Evolutionary conservation across 257 asterid genomes (phyloP), one percentile per base, ranked within the genome.

Genomic region (Nicotiana undulata): DNA sequence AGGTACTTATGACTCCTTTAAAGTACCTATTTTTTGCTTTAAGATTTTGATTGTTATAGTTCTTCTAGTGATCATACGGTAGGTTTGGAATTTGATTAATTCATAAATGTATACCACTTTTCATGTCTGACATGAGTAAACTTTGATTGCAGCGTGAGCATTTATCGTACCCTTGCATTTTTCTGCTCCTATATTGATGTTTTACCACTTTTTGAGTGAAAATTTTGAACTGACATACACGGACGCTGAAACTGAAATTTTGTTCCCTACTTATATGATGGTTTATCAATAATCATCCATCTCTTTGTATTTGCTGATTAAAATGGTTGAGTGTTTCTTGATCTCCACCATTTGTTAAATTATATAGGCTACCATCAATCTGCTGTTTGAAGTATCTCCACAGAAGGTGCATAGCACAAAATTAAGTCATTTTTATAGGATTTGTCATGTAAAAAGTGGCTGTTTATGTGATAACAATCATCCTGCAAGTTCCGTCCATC

Each of bases 1-100:
- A 93, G 97, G 98, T 89, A 72, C 12, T 74, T 26, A 11, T 53
- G 53, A 2, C 17, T 78, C 77, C 61, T 67, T 64, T 77, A 28
- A 46, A 66, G 10, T 61, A 8, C 65, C 56, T 76, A 16, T n/a
- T 26, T 65, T 59, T 61, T 15, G 18, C 49, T 80, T 79, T 64
- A 3, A 18, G 67, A 22, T 65, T 51, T 51, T 51, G 18, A 51
- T 28, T 11, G 32, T 52, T 13, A 31, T 80, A 40, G 17, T 66
- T 29, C 13, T 51, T 24, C 9, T 49, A 4, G 17, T 24, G 79
- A 49, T 74, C 16, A 7, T 74, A 26, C 51, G 24, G 26, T 44
- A 8, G 13, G 10, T 40, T 68, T 20, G 32, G 77, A 22, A 70
- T 70, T 37, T 70, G 56, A 70, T 74, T 49, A 46, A 60, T 7